phyloP scores from a whole-genome alignment of 441 rosid genomes.

The Populus trichocarpa region DNA sequence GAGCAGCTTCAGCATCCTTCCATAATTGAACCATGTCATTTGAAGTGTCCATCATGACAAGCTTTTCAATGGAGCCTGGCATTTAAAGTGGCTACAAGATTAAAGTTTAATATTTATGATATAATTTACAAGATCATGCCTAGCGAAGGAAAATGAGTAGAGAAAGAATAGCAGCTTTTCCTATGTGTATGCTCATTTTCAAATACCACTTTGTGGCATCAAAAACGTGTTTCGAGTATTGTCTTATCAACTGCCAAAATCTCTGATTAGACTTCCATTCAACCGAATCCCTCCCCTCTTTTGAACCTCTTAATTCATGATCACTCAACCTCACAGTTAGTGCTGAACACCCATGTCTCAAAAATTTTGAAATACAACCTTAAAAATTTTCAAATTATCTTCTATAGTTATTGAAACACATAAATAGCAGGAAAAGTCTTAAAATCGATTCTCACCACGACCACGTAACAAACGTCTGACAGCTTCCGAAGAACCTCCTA shows the following conservation, averaged over 20 bases:
- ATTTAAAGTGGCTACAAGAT: neutral
- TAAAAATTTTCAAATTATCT: too few relatives aligned
- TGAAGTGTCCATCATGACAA: conserved; percentile 92
- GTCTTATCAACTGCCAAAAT: too few relatives aligned
- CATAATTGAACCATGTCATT: conserved; percentile 79
- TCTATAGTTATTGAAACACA: neutral
- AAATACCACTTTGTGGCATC: too few relatives aligned
- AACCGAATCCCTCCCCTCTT: too few relatives aligned
- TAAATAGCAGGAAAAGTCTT: neutral
- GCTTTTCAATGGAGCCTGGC: conserved; percentile 83
- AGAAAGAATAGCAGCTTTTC: too few relatives aligned
- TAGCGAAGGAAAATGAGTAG: neutral
- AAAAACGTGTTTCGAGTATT: too few relatives aligned
- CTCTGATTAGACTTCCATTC: too few relatives aligned
- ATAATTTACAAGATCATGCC: neutral
- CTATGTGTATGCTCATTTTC: too few relatives aligned
- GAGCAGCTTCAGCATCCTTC: conserved; percentile 33
- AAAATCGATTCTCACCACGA: conserved; percentile 58
- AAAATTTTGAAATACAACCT: too few relatives aligned
- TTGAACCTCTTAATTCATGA: too few relatives aligned
- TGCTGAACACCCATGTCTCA: too few relatives aligned
- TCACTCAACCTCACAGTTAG: too few relatives aligned
- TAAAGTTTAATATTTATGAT: neutral
- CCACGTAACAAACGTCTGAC: conserved; percentile 50
- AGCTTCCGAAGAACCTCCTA: conserved; percentile 85